A percentile compares a stretch with the other conserved stretches of the same genome.
Evolutionary conservation across 2,329 filamentous ascomycete genomes (phyloP).

Genomic region (Epicoccum sorghinum): DNA sequence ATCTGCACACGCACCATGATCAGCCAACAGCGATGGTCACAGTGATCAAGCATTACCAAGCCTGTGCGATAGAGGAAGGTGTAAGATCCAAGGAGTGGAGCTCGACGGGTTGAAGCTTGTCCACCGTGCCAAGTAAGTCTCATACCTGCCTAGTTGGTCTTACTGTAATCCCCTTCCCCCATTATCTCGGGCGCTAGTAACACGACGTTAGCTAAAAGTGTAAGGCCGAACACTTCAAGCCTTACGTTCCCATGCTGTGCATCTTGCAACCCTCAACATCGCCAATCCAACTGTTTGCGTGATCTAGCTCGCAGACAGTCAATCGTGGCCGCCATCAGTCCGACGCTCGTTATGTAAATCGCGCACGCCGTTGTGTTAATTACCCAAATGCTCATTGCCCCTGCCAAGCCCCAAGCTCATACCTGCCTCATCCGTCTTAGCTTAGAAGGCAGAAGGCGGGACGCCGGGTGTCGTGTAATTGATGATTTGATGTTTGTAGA

Average conservation of each 20-base stretch:
- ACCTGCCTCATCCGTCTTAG: constrained; percentile 1
- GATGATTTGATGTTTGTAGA: neutral
- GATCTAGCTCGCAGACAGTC: too few species aligned
- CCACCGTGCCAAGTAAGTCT: constrained; percentile 8
- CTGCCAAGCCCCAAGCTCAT: neutral
- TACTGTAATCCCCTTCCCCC: neutral
- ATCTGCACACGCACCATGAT: constrained; percentile 4
- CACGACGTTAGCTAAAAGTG: neutral
- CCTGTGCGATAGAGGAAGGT: constrained; percentile 7
- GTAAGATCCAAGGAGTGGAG: constrained; percentile 6
- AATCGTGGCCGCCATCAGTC: too few species aligned
- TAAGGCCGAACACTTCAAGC: neutral
- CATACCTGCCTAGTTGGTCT: constrained; percentile 16
- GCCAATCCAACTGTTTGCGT: too few species aligned
- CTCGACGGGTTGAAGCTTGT: constrained; percentile 16
- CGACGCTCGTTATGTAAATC: too few species aligned
- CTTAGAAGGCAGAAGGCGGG: neutral
- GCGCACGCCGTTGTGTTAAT: neutral
- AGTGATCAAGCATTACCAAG: constrained; percentile 13
- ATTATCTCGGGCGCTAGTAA: neutral
- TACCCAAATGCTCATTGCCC: neutral
- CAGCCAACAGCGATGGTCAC: constrained; percentile 1
- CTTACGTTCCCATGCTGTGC: neutral
- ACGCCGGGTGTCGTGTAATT: neutral
- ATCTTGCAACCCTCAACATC: too few species aligned